Conservation (phyloP, 768 basidiomycete species). For the Clitopilus hobsonii region DNA sequence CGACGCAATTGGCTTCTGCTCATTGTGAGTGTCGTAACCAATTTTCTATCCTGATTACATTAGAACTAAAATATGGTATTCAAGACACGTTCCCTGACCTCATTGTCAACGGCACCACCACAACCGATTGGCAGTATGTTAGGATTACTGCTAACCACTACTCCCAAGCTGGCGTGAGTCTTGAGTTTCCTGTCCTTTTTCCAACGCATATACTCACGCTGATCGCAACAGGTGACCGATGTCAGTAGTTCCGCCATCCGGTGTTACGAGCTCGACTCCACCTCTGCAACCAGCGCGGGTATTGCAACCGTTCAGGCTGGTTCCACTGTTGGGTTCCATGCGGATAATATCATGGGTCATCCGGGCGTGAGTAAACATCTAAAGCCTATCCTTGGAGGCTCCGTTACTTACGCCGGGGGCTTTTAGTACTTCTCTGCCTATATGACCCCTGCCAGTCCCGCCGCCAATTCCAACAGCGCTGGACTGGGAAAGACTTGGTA, state of each 20-base stretch:
- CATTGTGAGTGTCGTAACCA: slow-evolving; percentile 7
- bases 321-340: slow-evolving; percentile 26
- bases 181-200: neutral
- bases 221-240: slow-evolving; percentile 33
- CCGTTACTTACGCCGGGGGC: neutral
- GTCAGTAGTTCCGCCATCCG: slow-evolving; percentile 28
- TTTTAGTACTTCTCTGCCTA: slow-evolving; percentile 27
- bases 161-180: slow-evolving; percentile 23
- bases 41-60: neutral
- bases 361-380: slow-evolving; percentile 19
- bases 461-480: slow-evolving; percentile 31
- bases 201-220: neutral
- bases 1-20: slow-evolving; percentile 6
- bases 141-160: slow-evolving; percentile 30
- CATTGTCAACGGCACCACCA: slow-evolving; percentile 19
- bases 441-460: slow-evolving; percentile 24
- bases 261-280: slow-evolving; percentile 28
- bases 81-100: slow-evolving; percentile 28
- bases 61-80: neutral
- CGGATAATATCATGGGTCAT: slow-evolving; percentile 28
- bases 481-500: slow-evolving; percentile 37
- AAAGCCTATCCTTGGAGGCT: neutral
- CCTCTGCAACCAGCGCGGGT: slow-evolving; percentile 19
- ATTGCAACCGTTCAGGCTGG: slow-evolving; percentile 27
- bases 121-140: slow-evolving; percentile 30